A percentile compares a stretch with the other conserved stretches of the same genome.
These are phyloP conservation scores for Candida arabinofermentans DNA, from an alignment of 805 yeast species.

Conservation along the genomic window DNA sequence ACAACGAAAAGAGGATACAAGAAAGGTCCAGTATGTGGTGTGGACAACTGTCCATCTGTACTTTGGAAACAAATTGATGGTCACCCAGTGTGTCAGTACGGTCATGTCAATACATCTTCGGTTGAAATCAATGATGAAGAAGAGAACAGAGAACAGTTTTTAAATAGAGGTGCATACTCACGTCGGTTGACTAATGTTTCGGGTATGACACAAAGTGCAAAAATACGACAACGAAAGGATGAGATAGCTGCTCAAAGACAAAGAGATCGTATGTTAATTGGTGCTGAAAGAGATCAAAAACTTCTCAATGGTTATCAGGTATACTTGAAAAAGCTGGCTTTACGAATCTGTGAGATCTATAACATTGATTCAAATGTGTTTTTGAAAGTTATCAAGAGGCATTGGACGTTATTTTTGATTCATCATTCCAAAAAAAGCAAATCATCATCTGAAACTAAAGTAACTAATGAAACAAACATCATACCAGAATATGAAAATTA, in stretches of 20 bases:
- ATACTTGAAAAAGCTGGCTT: constrained; percentile 46
- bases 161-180: constrained; percentile 50
- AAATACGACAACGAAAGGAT: constrained; percentile 8
- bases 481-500: not conserved
- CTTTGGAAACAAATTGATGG: constrained; percentile 76
- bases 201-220: constrained; percentile 29
- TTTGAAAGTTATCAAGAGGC: constrained; percentile 29
- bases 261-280: constrained; percentile 16
- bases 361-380: constrained; percentile 14
- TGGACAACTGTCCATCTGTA: constrained; percentile 80
- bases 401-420: constrained; percentile 20
- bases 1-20: constrained; percentile 23
- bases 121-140: constrained; percentile 79
- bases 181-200: constrained; percentile 49
- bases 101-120: constrained; percentile 83
- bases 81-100: constrained; percentile 77
- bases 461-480: not conserved
- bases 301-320: constrained; percentile 24
- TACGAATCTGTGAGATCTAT: constrained; percentile 33
- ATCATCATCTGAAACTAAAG: not conserved
- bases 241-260: constrained; percentile 1
- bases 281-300: constrained; percentile 18
- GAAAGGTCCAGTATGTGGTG: constrained; percentile 83
- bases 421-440: not conserved
- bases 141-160: constrained; percentile 41